These are phyloP conservation scores for Typha latifolia DNA, from an alignment of 176 grass and related monocot genomes.

Conservation along the genomic window DNA sequence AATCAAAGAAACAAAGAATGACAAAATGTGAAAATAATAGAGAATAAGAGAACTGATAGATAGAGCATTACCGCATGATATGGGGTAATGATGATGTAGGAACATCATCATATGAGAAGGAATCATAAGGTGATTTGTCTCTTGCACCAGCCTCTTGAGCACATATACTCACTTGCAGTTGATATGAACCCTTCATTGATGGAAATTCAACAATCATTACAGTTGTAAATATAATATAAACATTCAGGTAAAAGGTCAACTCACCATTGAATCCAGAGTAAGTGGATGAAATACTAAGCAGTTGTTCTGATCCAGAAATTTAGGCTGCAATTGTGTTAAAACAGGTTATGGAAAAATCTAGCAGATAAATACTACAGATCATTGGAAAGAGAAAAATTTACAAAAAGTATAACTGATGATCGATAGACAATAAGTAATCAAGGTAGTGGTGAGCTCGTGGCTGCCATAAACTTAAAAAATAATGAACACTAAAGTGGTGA, in stretches of 20 bases:
- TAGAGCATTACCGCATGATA: conserved; percentile 47
- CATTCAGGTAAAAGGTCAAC: conserved; percentile 2
- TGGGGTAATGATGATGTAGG: conserved; percentile 49
- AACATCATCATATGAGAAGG: conserved; percentile 59
- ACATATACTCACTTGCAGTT: conserved; percentile 50
- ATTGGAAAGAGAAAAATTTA: neutral
- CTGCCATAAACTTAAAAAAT: too few species aligned
- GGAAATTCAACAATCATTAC: conserved; percentile 18
- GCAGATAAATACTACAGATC: neutral
- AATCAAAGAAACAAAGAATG: neutral
- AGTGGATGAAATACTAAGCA: conserved; percentile 54
- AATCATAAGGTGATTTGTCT: conserved; percentile 49
- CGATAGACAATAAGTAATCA: too few species aligned
- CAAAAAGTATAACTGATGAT: neutral
- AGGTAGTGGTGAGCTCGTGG: too few species aligned
- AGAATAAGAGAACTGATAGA: neutral
- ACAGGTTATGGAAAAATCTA: conserved; percentile 24
- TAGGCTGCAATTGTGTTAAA: conserved; percentile 33
- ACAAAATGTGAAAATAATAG: conserved; percentile 16
- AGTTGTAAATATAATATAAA: conserved; percentile 19
- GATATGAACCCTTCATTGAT: conserved; percentile 48
- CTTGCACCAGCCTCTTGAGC: conserved; percentile 60
- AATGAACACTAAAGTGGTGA: neutral
- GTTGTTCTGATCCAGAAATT: conserved; percentile 40
- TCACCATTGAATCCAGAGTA: conserved; percentile 54